Percentiles rank a stretch among this genome's conserved stretches.
phyloP scores from a whole-genome alignment of 1,284 basidiomycete species.

The Vanrija pseudolonga region DNA sequence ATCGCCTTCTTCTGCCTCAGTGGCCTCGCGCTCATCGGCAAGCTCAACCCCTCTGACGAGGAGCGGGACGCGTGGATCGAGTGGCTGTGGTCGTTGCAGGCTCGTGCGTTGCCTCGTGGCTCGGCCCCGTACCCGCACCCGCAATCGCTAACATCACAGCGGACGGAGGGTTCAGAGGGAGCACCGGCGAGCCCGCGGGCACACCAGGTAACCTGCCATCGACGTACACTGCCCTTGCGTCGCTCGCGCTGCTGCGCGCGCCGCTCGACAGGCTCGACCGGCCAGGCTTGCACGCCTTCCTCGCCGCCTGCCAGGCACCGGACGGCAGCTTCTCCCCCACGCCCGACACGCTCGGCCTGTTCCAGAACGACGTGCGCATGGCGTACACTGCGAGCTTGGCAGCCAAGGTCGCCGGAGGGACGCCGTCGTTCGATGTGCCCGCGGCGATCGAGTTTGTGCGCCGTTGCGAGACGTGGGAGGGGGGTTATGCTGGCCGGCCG shows the following conservation, averaged over 20 bases:
- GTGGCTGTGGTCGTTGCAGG: conserved; percentile 86
- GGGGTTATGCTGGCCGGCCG: conserved; percentile 80
- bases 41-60: conserved; percentile 54
- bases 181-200: conserved; percentile 51
- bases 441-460: conserved; percentile 60
- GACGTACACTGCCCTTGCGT: conserved; percentile 81
- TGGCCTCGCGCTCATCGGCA: conserved; percentile 66
- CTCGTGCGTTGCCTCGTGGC: conserved; percentile 43
- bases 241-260: conserved; percentile 76
- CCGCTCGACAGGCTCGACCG: conserved; percentile 67
- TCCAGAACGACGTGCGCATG: conserved; percentile 58
- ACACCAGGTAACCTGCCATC: conserved; percentile 81
- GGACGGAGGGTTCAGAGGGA: conserved; percentile 72
- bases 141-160: conserved; percentile 32
- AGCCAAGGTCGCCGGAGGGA: neutral
- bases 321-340: conserved; percentile 83
- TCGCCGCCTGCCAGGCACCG: conserved; percentile 65
- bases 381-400: conserved; percentile 55
- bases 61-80: conserved; percentile 65
- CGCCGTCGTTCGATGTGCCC: neutral
- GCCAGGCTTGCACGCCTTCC: conserved; percentile 59
- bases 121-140: neutral
- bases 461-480: conserved; percentile 82
- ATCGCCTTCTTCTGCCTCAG: conserved; percentile 81
- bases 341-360: conserved; percentile 44